These are phyloP conservation scores for Monilinia polystroma DNA, from an alignment of 2,329 filamentous ascomycete species.

Conservation along the genomic window DNA sequence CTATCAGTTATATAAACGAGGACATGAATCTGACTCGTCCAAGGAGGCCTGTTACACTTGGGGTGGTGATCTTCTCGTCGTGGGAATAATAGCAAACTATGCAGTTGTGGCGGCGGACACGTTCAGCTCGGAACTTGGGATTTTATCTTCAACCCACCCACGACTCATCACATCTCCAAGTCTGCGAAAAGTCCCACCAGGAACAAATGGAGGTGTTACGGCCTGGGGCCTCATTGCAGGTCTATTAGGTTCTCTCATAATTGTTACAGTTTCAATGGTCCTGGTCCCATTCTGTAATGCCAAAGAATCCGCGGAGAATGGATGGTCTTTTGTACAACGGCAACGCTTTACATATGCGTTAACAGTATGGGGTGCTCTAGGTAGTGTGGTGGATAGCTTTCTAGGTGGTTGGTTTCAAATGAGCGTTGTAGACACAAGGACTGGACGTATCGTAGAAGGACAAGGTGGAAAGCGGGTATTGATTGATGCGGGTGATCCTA, in stretches of 20 bases:
- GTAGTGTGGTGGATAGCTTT: slow-evolving; percentile 83
- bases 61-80: slow-evolving; percentile 60
- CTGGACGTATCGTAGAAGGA: slow-evolving; percentile 86
- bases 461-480: slow-evolving; percentile 66
- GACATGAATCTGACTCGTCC: slow-evolving; percentile 35
- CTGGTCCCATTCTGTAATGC: slow-evolving; percentile 66
- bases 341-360: slow-evolving; percentile 52
- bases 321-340: slow-evolving; percentile 57
- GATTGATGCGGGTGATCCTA: slow-evolving; percentile 42
- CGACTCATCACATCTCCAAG: slow-evolving; percentile 80
- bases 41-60: slow-evolving; percentile 52
- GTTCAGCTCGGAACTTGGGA: slow-evolving; percentile 92
- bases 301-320: slow-evolving; percentile 36
- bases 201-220: slow-evolving; percentile 93
- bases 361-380: slow-evolving; percentile 70
- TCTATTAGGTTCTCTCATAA: slow-evolving; percentile 66
- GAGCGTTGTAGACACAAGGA: slow-evolving; percentile 79
- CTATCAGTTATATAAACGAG: slow-evolving; percentile 55
- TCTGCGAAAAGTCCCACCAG: slow-evolving; percentile 76
- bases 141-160: slow-evolving; percentile 72
- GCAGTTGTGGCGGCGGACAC: slow-evolving; percentile 91
- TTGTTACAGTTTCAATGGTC: slow-evolving; percentile 62
- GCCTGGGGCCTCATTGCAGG: slow-evolving; percentile 71
- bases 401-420: slow-evolving; percentile 83
- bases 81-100: slow-evolving; percentile 78